Conservation (phyloP, 1,284 basidiomycete species). For the Rhodotorula sp. region DNA sequence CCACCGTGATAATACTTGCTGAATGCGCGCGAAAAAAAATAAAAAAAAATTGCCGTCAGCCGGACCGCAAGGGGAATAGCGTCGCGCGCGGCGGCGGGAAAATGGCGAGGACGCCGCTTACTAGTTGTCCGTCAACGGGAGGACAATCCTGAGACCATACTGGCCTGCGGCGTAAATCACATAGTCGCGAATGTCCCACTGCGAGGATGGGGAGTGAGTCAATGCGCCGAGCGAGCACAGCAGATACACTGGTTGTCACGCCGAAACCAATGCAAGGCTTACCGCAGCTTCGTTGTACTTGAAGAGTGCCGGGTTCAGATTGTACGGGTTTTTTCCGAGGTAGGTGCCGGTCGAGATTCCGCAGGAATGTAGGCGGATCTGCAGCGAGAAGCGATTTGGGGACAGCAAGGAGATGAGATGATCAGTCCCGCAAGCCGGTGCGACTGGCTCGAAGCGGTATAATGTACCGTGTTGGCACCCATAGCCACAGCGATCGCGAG, state of each 20-base stretch:
- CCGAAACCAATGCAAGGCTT: not conserved
- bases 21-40: not conserved
- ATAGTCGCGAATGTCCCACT: conserved; percentile 17
- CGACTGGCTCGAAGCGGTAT: not conserved
- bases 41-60: too few species aligned
- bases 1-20: not conserved
- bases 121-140: conserved; percentile 30
- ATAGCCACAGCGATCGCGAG: conserved; percentile 36
- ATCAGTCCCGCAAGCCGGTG: not conserved
- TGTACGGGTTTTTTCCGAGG: conserved; percentile 5
- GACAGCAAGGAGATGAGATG: not conserved
- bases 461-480: conserved; percentile 29
- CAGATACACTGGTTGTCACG: not conserved
- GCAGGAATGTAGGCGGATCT: conserved; percentile 26
- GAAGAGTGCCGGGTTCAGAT: conserved; percentile 1
- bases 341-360: conserved; percentile 22
- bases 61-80: not conserved
- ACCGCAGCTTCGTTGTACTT: not conserved
- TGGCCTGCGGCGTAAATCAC: conserved; percentile 33
- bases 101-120: not conserved
- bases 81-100: not conserved
- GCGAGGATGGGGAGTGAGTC: not conserved
- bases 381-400: not conserved
- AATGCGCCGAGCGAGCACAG: too few species aligned
- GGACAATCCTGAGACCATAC: conserved; percentile 28